Base-by-base conservation (phyloP, 2,329 filamentous ascomycete species). In the Fusarium nygamai region DNA sequence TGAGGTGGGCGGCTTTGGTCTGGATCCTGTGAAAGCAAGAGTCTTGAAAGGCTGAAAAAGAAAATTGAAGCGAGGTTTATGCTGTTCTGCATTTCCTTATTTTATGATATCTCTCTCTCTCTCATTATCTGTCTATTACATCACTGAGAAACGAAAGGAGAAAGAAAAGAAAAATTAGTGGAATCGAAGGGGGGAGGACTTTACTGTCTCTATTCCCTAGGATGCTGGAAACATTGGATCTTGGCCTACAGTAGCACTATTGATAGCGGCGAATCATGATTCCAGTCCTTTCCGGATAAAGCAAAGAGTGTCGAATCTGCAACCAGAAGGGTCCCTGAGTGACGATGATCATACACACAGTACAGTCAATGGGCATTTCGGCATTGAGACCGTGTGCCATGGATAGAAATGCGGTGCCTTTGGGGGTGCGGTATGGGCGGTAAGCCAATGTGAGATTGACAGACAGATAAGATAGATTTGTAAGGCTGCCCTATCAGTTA, bases 1-100 rank as follows among this genome's bases (percentile, higher is more conserved):
- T 72, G 75, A 76, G 74, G 75, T 75, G 75, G 75, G 75, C 75
- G 70, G 59, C 73, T 77, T 78, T 72, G 64, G 75, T 77, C 75
- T 77, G 73, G 74, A 77, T 77, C 74, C 75, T 76, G 72, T 74
- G 62, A 67, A 66, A 62, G 56, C 59, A 51, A 70, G 61, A 66
- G 66, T 54, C 47, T 64, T 73, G 61, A 61, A 58, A 57, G 63
- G 50, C 50, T 62, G 47, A 46, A 19, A 19, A 20, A 20, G 22
- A 41, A 53, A 36, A 51, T 51, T 68, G 69, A 74, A 74, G 64
- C 68, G 63, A 76, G 62, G 50, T 51, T 63, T 61, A 41, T 69
- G 59, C 43, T 64, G 65, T 53, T 60, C 60, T 50, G 29, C 47
- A 64, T 54, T 57, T 66, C 48, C 29, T 67, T 38, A 62, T 54